Base-by-base conservation (phyloP, 208 protist species). In the Porcisia hertigi region DNA sequence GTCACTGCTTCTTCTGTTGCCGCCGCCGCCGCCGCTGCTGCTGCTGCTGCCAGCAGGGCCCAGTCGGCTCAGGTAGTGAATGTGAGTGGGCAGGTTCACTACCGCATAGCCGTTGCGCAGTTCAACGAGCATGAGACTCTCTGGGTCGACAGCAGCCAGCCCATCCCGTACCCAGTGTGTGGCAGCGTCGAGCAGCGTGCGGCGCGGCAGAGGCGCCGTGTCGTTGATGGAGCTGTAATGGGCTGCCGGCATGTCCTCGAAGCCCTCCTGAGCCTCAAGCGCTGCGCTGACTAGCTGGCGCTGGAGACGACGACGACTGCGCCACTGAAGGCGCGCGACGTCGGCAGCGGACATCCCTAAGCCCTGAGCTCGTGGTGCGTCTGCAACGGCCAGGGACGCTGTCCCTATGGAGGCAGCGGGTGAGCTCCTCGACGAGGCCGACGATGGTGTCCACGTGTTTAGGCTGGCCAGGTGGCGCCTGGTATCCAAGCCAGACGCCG, bases 21-120 rank as follows among this genome's bases (percentile, higher is more conserved):
- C n/a, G n/a, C n/a, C n/a, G n/a, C n/a, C n/a, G n/a, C n/a, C n/a
- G n/a, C n/a, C 64, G 41, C 55, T 54, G 49, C 8, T 6, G 25
- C 12, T 59, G 8, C 59, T 7, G 45, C 47, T n/a, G 2, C 3
- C 72, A 3, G 73, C 67, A 30, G 73, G 57, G n/a, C 59, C 73
- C 58, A 79, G 65, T 1, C 75, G 75, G 36, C 75, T 79, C 7
- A 39, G 65, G 67, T 79, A 79, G 67, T 79, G 75, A 14, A 79
- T 79, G 75, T 79, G 75, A 3, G 75, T 79, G 34, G 67, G 75
- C 49, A 79, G 41, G 67, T 79, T 79, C 30, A 79, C 75, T 20
- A 79, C 41, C 0, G 75, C 75, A 59, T 62, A 55, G 6, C 75
- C 75, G 58, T 79, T 73, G 58, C 75, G 75, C 49, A 79, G 67